Evolutionary conservation across 2,329 filamentous ascomycete genomes (phyloP).

Genomic region (Colletotrichum neosansevieriae): DNA sequence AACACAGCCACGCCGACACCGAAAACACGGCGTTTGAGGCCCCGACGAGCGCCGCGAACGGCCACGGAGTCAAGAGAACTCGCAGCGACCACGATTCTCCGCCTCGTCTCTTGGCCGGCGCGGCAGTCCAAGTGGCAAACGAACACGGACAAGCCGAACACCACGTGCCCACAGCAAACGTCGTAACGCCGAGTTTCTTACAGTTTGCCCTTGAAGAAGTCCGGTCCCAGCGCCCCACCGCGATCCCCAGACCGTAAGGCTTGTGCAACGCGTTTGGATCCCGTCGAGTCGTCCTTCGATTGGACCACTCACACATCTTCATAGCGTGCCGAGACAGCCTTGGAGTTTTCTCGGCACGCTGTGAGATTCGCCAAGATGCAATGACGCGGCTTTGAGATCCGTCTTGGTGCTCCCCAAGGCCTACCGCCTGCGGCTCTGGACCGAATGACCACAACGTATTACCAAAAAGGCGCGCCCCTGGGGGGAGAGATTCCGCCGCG

Average conservation of each 20-base stretch:
- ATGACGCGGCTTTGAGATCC: constrained; percentile 33
- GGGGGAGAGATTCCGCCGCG: not conserved
- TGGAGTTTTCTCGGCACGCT: constrained; percentile 30
- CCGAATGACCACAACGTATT: constrained; percentile 6
- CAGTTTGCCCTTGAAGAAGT: not conserved
- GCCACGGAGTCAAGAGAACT: not conserved
- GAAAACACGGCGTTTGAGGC: constrained; percentile 23
- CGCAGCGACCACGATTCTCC: not conserved
- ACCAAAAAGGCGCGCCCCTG: not conserved
- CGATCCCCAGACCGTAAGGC: constrained; percentile 22
- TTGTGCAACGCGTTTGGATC: constrained; percentile 18
- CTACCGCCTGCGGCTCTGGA: not conserved
- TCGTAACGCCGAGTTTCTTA: not conserved
- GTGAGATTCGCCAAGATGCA: constrained; percentile 35
- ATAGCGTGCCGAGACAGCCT: constrained; percentile 30
- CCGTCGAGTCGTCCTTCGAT: constrained; percentile 10
- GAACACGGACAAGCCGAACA: constrained; percentile 18
- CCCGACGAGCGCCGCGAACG: constrained; percentile 2
- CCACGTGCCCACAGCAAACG: constrained; percentile 19
- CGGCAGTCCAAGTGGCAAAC: not conserved
- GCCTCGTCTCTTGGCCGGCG: not conserved
- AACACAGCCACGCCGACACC: constrained; percentile 33
- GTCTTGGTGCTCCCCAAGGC: constrained; percentile 18
- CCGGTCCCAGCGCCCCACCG: constrained; percentile 1
- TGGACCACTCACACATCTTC: constrained; percentile 7